Evolutionary conservation across 1,284 basidiomycete species (phyloP).

Genomic region (Coniferiporia sulphurascens): DNA sequence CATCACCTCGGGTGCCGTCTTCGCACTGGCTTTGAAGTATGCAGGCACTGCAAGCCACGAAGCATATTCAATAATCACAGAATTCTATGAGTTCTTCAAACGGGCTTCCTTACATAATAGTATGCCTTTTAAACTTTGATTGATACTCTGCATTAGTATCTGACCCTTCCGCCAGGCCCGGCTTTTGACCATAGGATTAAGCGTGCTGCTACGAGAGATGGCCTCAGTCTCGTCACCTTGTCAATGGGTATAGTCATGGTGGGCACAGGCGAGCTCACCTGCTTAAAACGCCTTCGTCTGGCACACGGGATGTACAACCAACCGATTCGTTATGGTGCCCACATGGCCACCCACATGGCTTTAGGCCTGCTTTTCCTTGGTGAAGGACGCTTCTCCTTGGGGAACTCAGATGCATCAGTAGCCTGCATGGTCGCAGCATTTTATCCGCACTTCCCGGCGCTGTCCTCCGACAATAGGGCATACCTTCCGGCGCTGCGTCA

Average conservation of each 20-base stretch:
- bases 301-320: constrained; percentile 89
- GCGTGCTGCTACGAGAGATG: constrained; percentile 82
- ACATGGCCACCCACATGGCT: constrained; percentile 89
- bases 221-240: constrained; percentile 82
- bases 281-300: constrained; percentile 83
- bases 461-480: constrained; percentile 83
- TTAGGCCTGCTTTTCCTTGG: constrained; percentile 93
- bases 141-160: neutral
- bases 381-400: constrained; percentile 88
- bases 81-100: constrained; percentile 77
- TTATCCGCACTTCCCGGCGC: constrained; percentile 81
- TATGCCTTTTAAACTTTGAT: constrained; percentile 31
- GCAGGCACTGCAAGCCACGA: constrained; percentile 88
- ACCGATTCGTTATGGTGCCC: constrained; percentile 81
- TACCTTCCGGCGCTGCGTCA: constrained; percentile 93
- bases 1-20: constrained; percentile 86
- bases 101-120: constrained; percentile 59
- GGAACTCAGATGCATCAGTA: constrained; percentile 87
- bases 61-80: constrained; percentile 79
- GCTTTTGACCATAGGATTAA: constrained; percentile 84
- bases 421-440: constrained; percentile 88
- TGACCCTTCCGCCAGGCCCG: constrained; percentile 42
- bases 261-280: constrained; percentile 91
- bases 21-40: constrained; percentile 88
- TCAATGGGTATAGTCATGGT: constrained; percentile 91